phyloP scores from a whole-genome alignment of 176 grass and related monocot genomes.

The Rhipidocladum racemiflorum region DNA sequence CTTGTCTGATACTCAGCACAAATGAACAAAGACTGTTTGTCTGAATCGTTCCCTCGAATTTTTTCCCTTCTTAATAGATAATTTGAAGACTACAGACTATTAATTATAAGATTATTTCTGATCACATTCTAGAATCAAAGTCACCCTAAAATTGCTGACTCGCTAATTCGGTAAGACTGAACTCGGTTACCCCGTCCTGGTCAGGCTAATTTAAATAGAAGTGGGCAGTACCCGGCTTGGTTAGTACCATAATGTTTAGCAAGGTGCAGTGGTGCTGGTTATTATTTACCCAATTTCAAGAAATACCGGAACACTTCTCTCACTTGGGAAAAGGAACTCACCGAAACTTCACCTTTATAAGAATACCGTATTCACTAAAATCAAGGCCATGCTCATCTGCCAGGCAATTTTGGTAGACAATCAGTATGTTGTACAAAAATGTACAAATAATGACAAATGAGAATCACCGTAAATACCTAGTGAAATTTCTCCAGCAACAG shows the following conservation, averaged over 20 bases:
- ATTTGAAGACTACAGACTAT: no score
- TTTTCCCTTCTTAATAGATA: no score
- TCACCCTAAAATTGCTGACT: not conserved
- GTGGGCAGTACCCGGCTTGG: not conserved
- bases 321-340: slow-evolving; percentile 39
- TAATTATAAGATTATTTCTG: not conserved
- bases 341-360: slow-evolving; percentile 98
- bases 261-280: no score
- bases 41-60: no score
- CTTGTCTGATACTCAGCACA: no score
- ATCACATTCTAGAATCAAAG: slow-evolving; percentile 2
- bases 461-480: no score
- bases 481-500: no score
- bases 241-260: no score
- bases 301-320: not conserved
- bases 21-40: no score
- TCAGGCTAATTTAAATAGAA: not conserved
- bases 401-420: no score
- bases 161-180: not conserved
- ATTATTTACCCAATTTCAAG: slow-evolving; percentile 20
- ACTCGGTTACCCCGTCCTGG: not conserved
- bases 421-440: no score
- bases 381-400: slow-evolving; percentile 87
- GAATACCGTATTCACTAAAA: slow-evolving; percentile 87
- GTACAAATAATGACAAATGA: no score